These are phyloP conservation scores for Suillus clintonianus DNA, from an alignment of 768 basidiomycete species.

Conservation along the genomic window DNA sequence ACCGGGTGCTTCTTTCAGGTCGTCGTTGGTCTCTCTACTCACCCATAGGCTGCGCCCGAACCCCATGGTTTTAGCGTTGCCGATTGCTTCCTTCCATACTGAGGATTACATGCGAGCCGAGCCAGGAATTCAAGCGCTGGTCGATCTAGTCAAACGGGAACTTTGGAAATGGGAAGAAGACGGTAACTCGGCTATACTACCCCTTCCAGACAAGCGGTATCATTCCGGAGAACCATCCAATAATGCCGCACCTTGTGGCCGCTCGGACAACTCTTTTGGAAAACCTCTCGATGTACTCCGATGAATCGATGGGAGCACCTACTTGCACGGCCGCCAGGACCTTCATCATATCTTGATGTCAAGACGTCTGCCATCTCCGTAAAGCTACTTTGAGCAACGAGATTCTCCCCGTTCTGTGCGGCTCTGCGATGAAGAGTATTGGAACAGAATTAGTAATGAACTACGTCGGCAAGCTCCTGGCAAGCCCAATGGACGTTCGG, in stretches of 20 bases:
- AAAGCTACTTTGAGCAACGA: constrained; percentile 63
- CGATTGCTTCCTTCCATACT: constrained; percentile 75
- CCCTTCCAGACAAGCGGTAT: constrained; percentile 53
- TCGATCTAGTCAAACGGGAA: constrained; percentile 84
- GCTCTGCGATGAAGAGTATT: constrained; percentile 78
- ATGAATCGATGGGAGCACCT: constrained; percentile 77
- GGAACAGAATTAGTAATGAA: constrained; percentile 83
- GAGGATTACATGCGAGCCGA: constrained; percentile 69
- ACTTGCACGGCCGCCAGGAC: constrained; percentile 54
- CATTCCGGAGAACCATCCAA: constrained; percentile 63
- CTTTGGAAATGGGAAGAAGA: constrained; percentile 72
- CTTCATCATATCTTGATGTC: constrained; percentile 68
- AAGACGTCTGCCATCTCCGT: constrained; percentile 57
- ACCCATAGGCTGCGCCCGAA: constrained; percentile 75
- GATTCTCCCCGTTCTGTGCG: constrained; percentile 80
- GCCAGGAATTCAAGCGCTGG: constrained; percentile 81
- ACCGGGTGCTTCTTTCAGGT: constrained; percentile 77
- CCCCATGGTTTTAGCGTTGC: constrained; percentile 69
- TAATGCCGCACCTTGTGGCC: constrained; percentile 61
- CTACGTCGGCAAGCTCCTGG: constrained; percentile 77
- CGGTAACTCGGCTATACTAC: constrained; percentile 40
- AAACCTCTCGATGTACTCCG: constrained; percentile 77
- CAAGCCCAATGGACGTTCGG: constrained; percentile 71
- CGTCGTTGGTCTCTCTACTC: constrained; percentile 72
- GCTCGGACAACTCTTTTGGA: constrained; percentile 77